Conservation (phyloP, 2,329 filamentous ascomycete genomes). For the Rhynchosporium agropyri region DNA sequence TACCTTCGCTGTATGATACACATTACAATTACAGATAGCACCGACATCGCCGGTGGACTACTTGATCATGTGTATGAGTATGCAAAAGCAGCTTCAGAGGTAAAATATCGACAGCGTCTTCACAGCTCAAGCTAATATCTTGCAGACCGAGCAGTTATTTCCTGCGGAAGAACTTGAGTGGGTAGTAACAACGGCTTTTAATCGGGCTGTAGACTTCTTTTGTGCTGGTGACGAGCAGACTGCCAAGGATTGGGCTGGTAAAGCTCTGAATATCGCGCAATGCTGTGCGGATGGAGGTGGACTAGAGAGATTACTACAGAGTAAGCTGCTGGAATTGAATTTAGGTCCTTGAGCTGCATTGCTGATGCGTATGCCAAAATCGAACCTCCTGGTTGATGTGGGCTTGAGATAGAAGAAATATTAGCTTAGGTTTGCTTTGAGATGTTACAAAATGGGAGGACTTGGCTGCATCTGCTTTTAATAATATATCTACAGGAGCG, state of each 20-base stretch:
- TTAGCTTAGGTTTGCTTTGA: conserved; percentile 8
- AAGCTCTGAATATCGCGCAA: conserved; percentile 42
- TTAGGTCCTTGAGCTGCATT: conserved; percentile 18
- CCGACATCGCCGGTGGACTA: conserved; percentile 57
- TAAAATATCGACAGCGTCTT: conserved; percentile 39
- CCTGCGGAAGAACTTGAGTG: conserved; percentile 73
- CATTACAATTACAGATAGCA: conserved; percentile 58
- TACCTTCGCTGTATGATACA: conserved; percentile 81
- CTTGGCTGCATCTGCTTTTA: background rate
- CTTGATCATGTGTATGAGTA: conserved; percentile 64
- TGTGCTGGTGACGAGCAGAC: conserved; percentile 55
- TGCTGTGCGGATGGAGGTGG: conserved; percentile 38
- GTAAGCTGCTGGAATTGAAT: conserved; percentile 37
- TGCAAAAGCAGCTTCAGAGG: conserved; percentile 53
- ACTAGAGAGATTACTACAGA: conserved; percentile 37
- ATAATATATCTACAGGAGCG: background rate
- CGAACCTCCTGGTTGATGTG: background rate
- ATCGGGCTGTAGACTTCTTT: conserved; percentile 70
- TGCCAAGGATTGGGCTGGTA: conserved; percentile 50
- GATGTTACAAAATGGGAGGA: background rate
- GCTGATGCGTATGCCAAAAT: background rate
- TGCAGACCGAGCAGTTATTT: conserved; percentile 53
- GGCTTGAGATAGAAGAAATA: background rate
- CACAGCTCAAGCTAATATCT: conserved; percentile 11
- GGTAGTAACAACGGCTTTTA: conserved; percentile 71